These are phyloP conservation scores for Myxozyma kluyveri DNA, from an alignment of 805 yeast species.

Conservation along the genomic window DNA sequence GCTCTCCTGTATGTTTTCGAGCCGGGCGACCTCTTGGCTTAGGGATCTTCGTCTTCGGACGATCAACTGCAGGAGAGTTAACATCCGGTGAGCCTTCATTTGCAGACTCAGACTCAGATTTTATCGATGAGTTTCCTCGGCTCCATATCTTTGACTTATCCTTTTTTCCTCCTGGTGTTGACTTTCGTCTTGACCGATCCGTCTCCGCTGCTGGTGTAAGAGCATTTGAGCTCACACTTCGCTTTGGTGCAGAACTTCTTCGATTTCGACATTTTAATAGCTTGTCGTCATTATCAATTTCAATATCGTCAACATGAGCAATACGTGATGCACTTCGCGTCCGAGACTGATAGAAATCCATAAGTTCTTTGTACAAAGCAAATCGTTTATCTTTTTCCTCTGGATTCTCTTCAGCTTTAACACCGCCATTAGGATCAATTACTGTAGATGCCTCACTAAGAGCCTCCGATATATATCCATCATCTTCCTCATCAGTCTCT, in stretches of 20 bases:
- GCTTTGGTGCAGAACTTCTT: slow-evolving; percentile 14
- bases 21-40: background rate
- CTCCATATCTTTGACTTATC: background rate
- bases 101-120: too few species aligned
- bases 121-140: background rate
- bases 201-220: background rate
- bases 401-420: slow-evolving; percentile 2
- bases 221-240: background rate
- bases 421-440: slow-evolving; percentile 8
- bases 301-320: background rate
- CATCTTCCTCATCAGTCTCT: too few species aligned
- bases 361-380: slow-evolving; percentile 19
- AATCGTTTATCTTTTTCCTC: slow-evolving; percentile 13
- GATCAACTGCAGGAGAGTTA: background rate
- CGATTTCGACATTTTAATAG: slow-evolving; percentile 9
- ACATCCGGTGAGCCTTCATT: too few species aligned
- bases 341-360: slow-evolving; percentile 21
- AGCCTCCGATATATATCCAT: slow-evolving; percentile 12
- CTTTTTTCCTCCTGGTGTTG: slow-evolving; percentile 16
- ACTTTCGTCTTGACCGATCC: slow-evolving; percentile 13
- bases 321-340: slow-evolving; percentile 9
- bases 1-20: slow-evolving; percentile 18
- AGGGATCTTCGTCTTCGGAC: background rate
- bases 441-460: slow-evolving; percentile 25
- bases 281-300: background rate